Evolutionary conservation across 2,329 filamentous ascomycete species (phyloP), one percentile per base, ranked within the genome.

Genomic region (Microdochium bolleyi): DNA sequence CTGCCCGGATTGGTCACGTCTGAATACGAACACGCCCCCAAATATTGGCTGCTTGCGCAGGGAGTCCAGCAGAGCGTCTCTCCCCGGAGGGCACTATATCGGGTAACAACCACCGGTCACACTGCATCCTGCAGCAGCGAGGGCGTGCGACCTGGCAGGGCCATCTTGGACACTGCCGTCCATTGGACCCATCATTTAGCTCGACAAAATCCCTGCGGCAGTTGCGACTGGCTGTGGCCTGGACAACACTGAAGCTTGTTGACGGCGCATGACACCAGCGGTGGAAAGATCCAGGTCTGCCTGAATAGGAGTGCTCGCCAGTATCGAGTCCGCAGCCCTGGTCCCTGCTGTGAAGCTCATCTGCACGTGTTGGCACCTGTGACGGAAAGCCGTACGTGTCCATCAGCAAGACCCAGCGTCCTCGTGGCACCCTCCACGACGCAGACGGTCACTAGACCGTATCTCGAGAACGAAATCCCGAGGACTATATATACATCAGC

Each of bases 401-500:
- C 22, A 19, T 8, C 41, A 46, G 41, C 41, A 16, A 21, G 41
- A 19, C 7, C 19, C 60, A 48, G 50, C 24, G 27, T 24, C 19
- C 25, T 34, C 27, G 50, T 65, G 64, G 60, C 61, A 63, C 60
- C 64, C 54, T 57, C 56, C 30, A 30, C 46, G 55, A 54, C 58
- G 55, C 58, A 55, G 57, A 60, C 57, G 56, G 58, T 57, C 61
- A 55, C 53, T 56, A 59, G 60, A 55, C 55, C 54, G 53, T 58
- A 51, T 52, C 52, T 54, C 55, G 24, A 55, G 52, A 51, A 49
- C 55, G 55, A 49, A 55, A 60, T 54, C 52, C 55, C 57, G 57
- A 37, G 55, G 53, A 55, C 52, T 51, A 55, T 55, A 54, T 55
- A 57, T 72, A 71, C 78, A 79, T 79, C 79, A 76, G 73, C 72